phyloP scores from a whole-genome alignment of 1,284 basidiomycete species.

The Cryptococcus sp. region DNA sequence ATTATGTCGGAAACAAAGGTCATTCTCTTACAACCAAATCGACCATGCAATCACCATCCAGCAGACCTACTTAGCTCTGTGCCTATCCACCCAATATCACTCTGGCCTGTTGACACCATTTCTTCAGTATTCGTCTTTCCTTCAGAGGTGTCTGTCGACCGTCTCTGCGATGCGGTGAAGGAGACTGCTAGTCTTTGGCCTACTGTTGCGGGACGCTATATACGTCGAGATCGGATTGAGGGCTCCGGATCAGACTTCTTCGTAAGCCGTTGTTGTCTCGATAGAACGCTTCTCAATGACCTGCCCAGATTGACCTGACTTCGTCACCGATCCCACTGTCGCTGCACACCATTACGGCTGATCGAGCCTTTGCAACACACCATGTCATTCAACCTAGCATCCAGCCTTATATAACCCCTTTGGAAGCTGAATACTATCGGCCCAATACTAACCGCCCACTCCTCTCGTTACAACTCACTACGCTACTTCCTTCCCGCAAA shows the following conservation, averaged over 20 bases:
- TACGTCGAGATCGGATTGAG: background rate
- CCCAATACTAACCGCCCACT: background rate
- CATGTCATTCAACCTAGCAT: constrained; percentile 7
- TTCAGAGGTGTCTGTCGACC: constrained; percentile 12
- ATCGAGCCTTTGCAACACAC: background rate
- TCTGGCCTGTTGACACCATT: constrained; percentile 24
- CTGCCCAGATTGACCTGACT: constrained; percentile 22
- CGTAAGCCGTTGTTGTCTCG: background rate
- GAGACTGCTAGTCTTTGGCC: constrained; percentile 23
- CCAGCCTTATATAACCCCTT: background rate
- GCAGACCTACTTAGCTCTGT: background rate
- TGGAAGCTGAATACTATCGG: background rate
- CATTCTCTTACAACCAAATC: background rate
- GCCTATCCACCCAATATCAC: constrained; percentile 24
- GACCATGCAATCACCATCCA: background rate
- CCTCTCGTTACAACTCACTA: background rate
- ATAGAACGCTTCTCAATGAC: background rate
- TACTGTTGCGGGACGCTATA: constrained; percentile 9
- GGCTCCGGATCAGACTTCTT: background rate
- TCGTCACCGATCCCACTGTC: constrained; percentile 28
- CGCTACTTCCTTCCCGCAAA: background rate
- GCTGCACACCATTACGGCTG: constrained; percentile 14
- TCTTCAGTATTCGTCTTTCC: constrained; percentile 23
- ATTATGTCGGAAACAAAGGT: background rate
- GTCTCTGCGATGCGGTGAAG: constrained; percentile 19